These are phyloP conservation scores for Syzygium jambos DNA, from an alignment of 345 rosid species.

Conservation along the genomic window DNA sequence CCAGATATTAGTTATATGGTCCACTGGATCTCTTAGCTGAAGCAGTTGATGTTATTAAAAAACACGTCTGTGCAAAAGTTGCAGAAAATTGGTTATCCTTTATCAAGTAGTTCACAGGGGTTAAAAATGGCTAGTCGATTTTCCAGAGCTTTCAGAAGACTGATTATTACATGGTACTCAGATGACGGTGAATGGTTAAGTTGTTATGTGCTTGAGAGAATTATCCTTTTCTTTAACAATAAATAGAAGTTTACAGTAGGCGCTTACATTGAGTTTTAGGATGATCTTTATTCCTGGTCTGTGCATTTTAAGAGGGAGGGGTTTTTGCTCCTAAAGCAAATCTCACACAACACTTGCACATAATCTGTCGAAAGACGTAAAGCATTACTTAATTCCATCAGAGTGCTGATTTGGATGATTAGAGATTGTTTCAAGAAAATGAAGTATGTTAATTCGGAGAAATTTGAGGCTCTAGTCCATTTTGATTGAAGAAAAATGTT, in stretches of 20 bases:
- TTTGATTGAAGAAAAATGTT: background rate
- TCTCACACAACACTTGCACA: background rate
- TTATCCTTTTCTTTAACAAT: background rate
- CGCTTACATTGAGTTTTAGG: background rate
- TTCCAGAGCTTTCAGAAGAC: background rate
- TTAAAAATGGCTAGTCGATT: background rate
- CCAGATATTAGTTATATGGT: background rate
- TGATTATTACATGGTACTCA: background rate
- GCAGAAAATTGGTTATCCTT: background rate
- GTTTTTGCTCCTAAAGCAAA: background rate
- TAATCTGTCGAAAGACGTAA: background rate
- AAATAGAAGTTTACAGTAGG: background rate
- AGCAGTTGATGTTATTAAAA: background rate
- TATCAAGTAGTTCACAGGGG: background rate
- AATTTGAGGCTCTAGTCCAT: background rate
- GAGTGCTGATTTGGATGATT: background rate
- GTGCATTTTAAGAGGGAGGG: background rate
- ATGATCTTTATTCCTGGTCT: background rate
- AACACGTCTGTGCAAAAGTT: background rate
- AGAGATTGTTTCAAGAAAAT: background rate
- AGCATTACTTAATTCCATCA: background rate
- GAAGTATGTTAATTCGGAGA: background rate
- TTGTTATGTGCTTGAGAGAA: background rate
- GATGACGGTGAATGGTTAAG: background rate
- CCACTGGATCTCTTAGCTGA: background rate